phyloP scores from a whole-genome alignment of 2,329 filamentous ascomycete genomes.

The Ceratocystis smalleyi region DNA sequence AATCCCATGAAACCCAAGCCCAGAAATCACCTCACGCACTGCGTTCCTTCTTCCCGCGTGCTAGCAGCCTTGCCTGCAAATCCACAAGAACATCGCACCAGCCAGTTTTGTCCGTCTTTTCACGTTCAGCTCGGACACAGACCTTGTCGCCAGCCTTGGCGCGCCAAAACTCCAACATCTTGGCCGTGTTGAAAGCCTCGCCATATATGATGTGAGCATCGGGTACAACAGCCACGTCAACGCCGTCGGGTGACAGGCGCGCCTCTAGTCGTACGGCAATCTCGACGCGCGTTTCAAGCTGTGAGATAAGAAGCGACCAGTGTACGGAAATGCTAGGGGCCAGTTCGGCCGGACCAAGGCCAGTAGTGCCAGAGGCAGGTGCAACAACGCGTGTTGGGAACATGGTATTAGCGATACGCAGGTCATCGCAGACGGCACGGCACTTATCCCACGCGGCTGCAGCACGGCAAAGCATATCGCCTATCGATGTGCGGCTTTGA shows the following conservation, averaged over 20 bases:
- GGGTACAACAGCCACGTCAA: slow-evolving; percentile 39
- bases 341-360: background rate
- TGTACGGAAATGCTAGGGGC: slow-evolving; percentile 44
- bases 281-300: slow-evolving; percentile 53
- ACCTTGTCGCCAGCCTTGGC: slow-evolving; percentile 10
- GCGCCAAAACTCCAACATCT: slow-evolving; percentile 54
- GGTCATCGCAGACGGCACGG: slow-evolving; percentile 40
- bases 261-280: slow-evolving; percentile 41
- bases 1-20: background rate
- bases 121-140: slow-evolving; percentile 18
- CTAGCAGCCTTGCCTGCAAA: slow-evolving; percentile 39
- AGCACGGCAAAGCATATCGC: slow-evolving; percentile 43
- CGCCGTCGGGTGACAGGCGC: slow-evolving; percentile 30
- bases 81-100: slow-evolving; percentile 44
- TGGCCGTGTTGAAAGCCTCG: slow-evolving; percentile 58
- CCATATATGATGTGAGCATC: slow-evolving; percentile 56
- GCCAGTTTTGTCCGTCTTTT: slow-evolving; percentile 23
- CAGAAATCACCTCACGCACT: background rate
- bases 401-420: slow-evolving; percentile 44
- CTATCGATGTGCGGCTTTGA: slow-evolving; percentile 41
- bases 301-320: slow-evolving; percentile 45
- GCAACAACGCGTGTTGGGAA: slow-evolving; percentile 47
- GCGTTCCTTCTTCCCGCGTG: slow-evolving; percentile 36
- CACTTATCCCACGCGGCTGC: slow-evolving; percentile 52
- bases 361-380: background rate